phyloP scores from a whole-genome alignment of 257 asterid genomes.

The Solanum corneliomulleri region DNA sequence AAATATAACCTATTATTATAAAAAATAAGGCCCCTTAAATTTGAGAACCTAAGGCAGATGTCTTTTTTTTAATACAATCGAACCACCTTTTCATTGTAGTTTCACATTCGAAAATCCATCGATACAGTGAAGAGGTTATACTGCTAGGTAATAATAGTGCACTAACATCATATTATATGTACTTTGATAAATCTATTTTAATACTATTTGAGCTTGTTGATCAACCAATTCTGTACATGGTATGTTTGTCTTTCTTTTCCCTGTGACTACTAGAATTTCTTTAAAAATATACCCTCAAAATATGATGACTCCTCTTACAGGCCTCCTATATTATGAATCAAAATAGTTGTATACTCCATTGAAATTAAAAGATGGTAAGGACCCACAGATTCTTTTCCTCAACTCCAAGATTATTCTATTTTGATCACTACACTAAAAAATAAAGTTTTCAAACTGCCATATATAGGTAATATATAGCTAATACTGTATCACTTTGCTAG shows the following conservation, averaged over 20 bases:
- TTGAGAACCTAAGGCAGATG: fast-evolving
- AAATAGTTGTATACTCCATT: background rate
- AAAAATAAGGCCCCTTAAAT: too few species aligned
- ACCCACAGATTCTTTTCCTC: background rate
- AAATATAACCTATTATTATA: too few species aligned
- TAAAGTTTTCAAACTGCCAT: background rate
- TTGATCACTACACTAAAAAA: background rate
- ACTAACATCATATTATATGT: too few species aligned
- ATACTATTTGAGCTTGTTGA: too few species aligned
- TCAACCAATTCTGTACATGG: too few species aligned
- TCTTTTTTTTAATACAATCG: fast-evolving
- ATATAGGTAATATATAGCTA: background rate
- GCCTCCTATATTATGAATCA: background rate
- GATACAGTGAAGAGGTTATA: too few species aligned
- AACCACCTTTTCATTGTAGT: too few species aligned
- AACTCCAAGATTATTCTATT: background rate
- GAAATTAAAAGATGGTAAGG: background rate
- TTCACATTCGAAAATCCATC: too few species aligned
- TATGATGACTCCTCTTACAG: background rate
- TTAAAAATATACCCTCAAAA: background rate
- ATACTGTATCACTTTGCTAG: background rate
- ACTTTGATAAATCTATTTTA: too few species aligned
- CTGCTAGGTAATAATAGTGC: background rate
- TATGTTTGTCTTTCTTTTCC: too few species aligned
- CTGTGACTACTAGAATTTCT: background rate